A percentile compares a stretch with the other conserved stretches of the same genome.
Evolutionary conservation across 2,329 filamentous ascomycete species (phyloP).

Genomic region (Alternaria alternata): DNA sequence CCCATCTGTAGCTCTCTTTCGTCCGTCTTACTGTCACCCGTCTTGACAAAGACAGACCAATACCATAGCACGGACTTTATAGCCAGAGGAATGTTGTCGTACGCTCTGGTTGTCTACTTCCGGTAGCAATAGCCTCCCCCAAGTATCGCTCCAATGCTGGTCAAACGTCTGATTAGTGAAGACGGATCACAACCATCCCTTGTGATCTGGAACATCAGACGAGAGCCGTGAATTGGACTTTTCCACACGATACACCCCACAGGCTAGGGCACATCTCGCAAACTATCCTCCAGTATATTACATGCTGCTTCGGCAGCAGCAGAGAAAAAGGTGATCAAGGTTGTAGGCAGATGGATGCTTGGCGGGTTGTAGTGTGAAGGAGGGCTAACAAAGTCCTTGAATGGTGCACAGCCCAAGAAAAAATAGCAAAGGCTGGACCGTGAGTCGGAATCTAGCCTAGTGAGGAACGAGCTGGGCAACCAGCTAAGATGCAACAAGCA

Average conservation of each 20-base stretch:
- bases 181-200: background rate
- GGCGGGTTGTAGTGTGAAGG: background rate
- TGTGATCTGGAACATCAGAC: background rate
- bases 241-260: background rate
- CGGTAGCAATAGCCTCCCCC: background rate
- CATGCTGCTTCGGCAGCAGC: background rate
- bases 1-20: background rate
- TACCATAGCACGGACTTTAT: background rate
- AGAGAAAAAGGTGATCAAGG: background rate
- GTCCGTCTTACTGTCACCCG: background rate
- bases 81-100: background rate
- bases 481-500: background rate
- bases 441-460: background rate
- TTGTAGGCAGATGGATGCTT: background rate
- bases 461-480: background rate
- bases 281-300: background rate
- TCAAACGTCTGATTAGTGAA: background rate
- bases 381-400: background rate
- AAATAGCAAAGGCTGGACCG: background rate
- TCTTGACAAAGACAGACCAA: background rate
- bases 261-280: background rate
- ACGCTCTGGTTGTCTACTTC: background rate
- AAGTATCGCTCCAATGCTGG: background rate
- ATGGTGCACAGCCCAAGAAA: background rate
- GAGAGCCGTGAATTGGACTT: background rate